A percentile compares a stretch with the other conserved stretches of the same genome.
phyloP scores from a whole-genome alignment of 768 basidiomycete species.

The Cystoderma amianthinum region DNA sequence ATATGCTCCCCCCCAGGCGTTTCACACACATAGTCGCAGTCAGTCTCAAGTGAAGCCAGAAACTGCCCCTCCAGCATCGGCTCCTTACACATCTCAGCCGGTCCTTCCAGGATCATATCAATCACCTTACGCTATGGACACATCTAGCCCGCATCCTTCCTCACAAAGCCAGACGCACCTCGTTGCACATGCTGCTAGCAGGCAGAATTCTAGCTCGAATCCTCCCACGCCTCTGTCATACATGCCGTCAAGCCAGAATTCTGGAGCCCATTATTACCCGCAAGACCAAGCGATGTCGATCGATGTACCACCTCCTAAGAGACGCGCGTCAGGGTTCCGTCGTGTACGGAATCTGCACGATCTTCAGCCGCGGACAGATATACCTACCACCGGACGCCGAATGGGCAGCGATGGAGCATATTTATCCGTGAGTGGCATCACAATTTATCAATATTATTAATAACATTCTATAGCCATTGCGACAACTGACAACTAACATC shows the following conservation, averaged over 20 bases:
- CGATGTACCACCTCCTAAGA: conserved; percentile 54
- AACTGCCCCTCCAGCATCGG: conserved; percentile 36
- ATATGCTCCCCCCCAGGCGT: conserved; percentile 38
- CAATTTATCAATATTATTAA: no score
- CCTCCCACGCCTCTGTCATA: conserved; percentile 72
- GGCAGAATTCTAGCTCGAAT: conserved; percentile 55
- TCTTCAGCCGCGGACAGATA: conserved; percentile 68
- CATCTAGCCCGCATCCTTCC: conserved; percentile 55
- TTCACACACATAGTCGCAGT: conserved; percentile 49
- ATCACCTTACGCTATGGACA: conserved; percentile 55
- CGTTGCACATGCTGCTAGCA: conserved; percentile 36
- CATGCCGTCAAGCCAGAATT: conserved; percentile 42
- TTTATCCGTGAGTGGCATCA: conserved; percentile 69
- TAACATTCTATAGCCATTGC: conserved; percentile 36
- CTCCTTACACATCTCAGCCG: conserved; percentile 53
- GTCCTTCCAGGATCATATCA: conserved; percentile 25
- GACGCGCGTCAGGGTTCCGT: conserved; percentile 71
- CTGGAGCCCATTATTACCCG: conserved; percentile 48
- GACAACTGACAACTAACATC: conserved; percentile 77
- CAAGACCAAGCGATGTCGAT: conserved; percentile 69
- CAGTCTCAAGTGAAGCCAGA: conserved; percentile 55
- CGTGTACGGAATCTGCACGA: conserved; percentile 73
- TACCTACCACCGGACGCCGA: conserved; percentile 56
- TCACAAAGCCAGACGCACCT: conserved; percentile 45
- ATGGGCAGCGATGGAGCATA: conserved; percentile 72